Evolutionary conservation across 1,284 basidiomycete genomes (phyloP).

Genomic region (Abortiporus biennis): DNA sequence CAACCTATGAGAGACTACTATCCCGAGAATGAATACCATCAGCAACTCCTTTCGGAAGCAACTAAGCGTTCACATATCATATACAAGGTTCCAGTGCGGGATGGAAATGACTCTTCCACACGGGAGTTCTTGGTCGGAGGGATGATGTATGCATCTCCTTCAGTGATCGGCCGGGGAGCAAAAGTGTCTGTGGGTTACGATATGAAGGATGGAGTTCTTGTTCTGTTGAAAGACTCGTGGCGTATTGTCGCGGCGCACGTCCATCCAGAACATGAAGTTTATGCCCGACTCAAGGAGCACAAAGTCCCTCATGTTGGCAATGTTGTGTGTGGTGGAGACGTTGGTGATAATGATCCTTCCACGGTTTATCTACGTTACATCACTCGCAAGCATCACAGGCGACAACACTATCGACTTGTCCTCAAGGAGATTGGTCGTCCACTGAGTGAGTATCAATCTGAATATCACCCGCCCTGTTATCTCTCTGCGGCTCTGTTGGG

Average conservation of each 20-base stretch:
- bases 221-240: not conserved
- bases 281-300: not conserved
- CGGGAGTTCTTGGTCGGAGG: not conserved
- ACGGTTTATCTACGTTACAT: too few species aligned
- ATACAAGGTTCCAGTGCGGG: too few species aligned
- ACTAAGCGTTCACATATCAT: not conserved
- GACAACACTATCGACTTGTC: too few species aligned
- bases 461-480: too few species aligned
- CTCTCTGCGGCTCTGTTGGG: too few species aligned
- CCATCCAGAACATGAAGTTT: not conserved
- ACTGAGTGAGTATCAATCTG: too few species aligned
- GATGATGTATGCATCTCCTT: not conserved
- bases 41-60: not conserved
- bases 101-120: not conserved
- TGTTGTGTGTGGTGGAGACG: conserved; percentile 24
- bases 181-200: not conserved
- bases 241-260: not conserved
- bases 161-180: not conserved
- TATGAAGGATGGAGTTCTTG: not conserved
- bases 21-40: not conserved
- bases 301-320: conserved; percentile 1
- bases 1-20: not conserved
- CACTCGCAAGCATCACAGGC: too few species aligned
- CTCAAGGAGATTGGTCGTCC: too few species aligned
- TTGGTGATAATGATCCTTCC: too few species aligned